A percentile compares a stretch with the other conserved stretches of the same genome.
phyloP scores from a whole-genome alignment of 1,284 basidiomycete genomes.

The Ustilago cynodontis region DNA sequence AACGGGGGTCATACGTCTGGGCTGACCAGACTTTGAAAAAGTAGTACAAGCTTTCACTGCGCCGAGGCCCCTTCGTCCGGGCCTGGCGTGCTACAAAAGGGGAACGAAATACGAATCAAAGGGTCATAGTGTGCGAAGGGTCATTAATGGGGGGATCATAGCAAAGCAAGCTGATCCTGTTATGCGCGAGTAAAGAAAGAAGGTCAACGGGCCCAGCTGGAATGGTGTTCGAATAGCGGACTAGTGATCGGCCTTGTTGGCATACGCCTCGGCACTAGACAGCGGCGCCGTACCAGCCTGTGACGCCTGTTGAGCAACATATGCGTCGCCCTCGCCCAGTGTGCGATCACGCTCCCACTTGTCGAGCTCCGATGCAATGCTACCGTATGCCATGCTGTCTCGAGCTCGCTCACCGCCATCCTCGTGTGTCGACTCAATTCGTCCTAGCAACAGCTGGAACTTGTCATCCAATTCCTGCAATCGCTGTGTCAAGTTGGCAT shows the following conservation, averaged over 20 bases:
- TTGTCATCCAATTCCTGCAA: constrained; percentile 62
- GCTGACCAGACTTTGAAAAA: not conserved
- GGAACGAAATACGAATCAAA: not conserved
- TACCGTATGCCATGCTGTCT: constrained; percentile 53
- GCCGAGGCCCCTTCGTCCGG: not conserved
- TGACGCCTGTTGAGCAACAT: not conserved
- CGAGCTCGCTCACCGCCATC: constrained; percentile 41
- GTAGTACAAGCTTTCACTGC: constrained; percentile 8
- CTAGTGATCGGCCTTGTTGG: constrained; percentile 23
- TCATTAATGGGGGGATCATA: not conserved
- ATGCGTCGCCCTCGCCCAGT: constrained; percentile 28
- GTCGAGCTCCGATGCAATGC: constrained; percentile 64
- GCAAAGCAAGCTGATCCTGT: not conserved
- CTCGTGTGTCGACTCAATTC: constrained; percentile 55
- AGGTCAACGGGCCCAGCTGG: constrained; percentile 5
- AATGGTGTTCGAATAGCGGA: not conserved
- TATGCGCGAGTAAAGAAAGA: not conserved
- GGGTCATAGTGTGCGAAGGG: constrained; percentile 2
- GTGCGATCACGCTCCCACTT: constrained; percentile 58
- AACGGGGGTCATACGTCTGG: constrained; percentile 2
- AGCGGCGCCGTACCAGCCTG: constrained; percentile 17
- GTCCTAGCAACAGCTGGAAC: constrained; percentile 57
- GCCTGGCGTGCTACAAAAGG: constrained; percentile 18
- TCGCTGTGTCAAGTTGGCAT: constrained; percentile 51
- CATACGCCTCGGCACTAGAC: constrained; percentile 45